These are phyloP conservation scores for Piloderma croceum DNA, from an alignment of 768 basidiomycete species.

Conservation along the genomic window DNA sequence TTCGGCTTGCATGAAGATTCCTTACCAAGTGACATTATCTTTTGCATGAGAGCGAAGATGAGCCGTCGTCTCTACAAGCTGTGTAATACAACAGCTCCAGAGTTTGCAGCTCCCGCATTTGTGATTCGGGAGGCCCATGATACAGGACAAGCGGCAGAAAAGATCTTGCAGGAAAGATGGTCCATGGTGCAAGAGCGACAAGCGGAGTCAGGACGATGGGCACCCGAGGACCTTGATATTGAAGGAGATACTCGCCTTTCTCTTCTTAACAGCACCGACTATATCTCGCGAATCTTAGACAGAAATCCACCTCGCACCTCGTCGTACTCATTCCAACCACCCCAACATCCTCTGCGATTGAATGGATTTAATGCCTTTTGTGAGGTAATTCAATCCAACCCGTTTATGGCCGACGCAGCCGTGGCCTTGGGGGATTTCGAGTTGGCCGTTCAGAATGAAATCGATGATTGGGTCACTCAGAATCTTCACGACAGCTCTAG, in stretches of 20 bases:
- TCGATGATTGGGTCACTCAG: constrained; percentile 29
- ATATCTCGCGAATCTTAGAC: constrained; percentile 20
- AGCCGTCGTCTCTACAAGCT: too few species aligned
- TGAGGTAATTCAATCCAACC: constrained; percentile 2
- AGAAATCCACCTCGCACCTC: constrained; percentile 1
- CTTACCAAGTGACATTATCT: constrained; percentile 26
- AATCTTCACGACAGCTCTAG: constrained; percentile 12
- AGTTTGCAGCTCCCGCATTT: constrained; percentile 9
- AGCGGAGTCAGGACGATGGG: constrained; percentile 19
- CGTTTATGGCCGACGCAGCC: constrained; percentile 2
- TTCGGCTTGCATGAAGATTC: too few species aligned
- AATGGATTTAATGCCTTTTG: constrained; percentile 7
- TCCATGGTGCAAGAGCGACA: constrained; percentile 20
- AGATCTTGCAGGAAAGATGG: constrained; percentile 32
- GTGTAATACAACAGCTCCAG: constrained; percentile 16
- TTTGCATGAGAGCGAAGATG: constrained; percentile 23
- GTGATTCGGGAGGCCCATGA: constrained; percentile 10
- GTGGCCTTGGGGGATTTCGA: constrained; percentile 35
- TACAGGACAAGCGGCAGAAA: constrained; percentile 14
- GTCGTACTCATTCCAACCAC: constrained; percentile 5
- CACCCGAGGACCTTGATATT: constrained; percentile 21
- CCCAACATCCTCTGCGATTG: constrained; percentile 16
- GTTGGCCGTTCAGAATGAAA: constrained; percentile 19
- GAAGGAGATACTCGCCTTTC: constrained; percentile 28
- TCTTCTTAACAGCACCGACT: constrained; percentile 22